Base-by-base conservation (phyloP, 129 eudicot species). In the Rutidosis leptorrhynchoides region DNA sequence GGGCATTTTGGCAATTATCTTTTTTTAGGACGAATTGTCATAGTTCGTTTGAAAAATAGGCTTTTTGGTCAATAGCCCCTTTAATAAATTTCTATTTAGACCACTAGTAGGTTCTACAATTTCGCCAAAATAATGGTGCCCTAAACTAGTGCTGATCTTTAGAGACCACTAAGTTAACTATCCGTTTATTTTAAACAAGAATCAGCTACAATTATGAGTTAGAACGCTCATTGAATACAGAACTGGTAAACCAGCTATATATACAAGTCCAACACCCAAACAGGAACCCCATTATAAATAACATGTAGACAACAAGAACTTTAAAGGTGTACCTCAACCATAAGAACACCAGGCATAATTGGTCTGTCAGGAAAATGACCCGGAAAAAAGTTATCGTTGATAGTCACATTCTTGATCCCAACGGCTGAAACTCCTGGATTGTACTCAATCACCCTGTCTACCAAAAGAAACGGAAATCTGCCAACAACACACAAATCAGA, bases 351-450 rank as follows among this genome's bases (percentile, higher is more conserved):
- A 4, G 98, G 96, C 96, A 93, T 93, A 28, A 93, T 93, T 35
- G 98, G 98, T 77, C 98, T 83, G 65, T 93, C 98, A 6, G 98
- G 98, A 61, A 93, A 93, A 82, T 93, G 98, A 8, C 98, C 96
- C 16, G 98, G 98, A 32, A 88, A 93, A 69, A 93, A 88, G 81
- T 93, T 93, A 61, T 93, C 98, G 64, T 93, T 93, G 49, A 93
- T 93, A 1, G 98, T 88, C 81, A 93, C 98, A 73, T 93, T 93
- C 87, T 92, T 93, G 72, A 93, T 93, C 15, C 85, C 98, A 54
- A 93, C 98, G 4, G 90, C 96, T 9, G 98, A 88, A 11, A 85
- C 96, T 55, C 98, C 98, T 8, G 98, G 89, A 64, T 60, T 88
- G 67, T 88, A 86, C 70, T 88, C 96, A 68, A 93, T 74, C 80